These are phyloP conservation scores for Komagataella kurtzmanii DNA, from an alignment of 805 yeast genomes.

Conservation along the genomic window DNA sequence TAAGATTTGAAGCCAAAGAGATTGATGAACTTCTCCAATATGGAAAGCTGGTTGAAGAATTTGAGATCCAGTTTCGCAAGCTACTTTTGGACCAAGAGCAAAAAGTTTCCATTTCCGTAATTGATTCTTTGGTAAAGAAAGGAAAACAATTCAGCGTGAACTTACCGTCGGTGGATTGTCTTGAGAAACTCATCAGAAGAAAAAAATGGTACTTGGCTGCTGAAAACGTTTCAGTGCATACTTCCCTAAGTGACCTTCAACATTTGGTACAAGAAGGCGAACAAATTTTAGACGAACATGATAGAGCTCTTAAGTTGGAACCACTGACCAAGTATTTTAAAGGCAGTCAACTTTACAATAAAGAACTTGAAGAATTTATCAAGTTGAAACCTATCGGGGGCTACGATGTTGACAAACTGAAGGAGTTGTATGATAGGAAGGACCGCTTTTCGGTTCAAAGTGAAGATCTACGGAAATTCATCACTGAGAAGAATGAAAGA, in stretches of 20 bases:
- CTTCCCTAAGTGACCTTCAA: slow-evolving; percentile 4
- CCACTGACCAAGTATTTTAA: neutral
- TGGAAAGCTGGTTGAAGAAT: slow-evolving; percentile 35
- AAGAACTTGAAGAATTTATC: neutral
- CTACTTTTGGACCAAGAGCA: slow-evolving; percentile 17
- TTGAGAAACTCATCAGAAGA: slow-evolving; percentile 24
- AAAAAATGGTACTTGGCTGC: slow-evolving; percentile 19
- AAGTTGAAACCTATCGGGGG: neutral
- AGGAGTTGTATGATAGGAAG: slow-evolving; percentile 5
- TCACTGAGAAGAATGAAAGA: neutral
- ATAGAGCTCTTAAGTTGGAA: neutral
- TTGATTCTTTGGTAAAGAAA: slow-evolving; percentile 39
- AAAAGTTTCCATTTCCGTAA: slow-evolving; percentile 14
- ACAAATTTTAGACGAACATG: slow-evolving; percentile 4
- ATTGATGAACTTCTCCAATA: slow-evolving; percentile 44
- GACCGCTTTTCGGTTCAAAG: neutral
- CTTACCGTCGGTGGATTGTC: slow-evolving; percentile 29
- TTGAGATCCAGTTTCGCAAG: slow-evolving; percentile 29
- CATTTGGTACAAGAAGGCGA: slow-evolving; percentile 13
- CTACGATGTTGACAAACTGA: slow-evolving; percentile 4
- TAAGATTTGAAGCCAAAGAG: slow-evolving; percentile 44
- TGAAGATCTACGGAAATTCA: neutral
- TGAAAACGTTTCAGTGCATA: neutral
- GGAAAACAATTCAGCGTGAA: slow-evolving; percentile 51
- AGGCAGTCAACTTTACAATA: neutral